Base-by-base conservation (phyloP, 306 rosid species). In the Prunus mira region DNA sequence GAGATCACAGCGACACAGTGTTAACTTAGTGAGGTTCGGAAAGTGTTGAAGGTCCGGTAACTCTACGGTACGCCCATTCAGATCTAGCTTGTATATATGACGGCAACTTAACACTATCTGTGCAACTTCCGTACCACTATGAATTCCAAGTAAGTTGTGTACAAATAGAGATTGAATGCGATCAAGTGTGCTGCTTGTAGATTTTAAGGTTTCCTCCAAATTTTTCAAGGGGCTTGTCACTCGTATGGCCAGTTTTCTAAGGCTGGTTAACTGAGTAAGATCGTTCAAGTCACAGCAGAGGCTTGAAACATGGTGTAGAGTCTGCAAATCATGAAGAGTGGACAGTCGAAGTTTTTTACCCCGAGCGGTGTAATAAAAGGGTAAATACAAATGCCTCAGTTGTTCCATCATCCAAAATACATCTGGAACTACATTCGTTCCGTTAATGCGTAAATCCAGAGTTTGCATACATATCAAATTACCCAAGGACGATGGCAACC, bases 351-450 rank as follows among this genome's bases (percentile, higher is more conserved):
- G 71, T 34, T 46, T 61, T 30, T 4, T 30, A 46, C 67, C 70
- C 19, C 75, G 17, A 24, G 41, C 54, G 80, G 74, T 78, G 19
- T 76, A 74, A 43, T 25, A 1, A 27, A 11, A 2, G 47, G 91
- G 91, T 68, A 89, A 84, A 85, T 89, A 87, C 15, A 89, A 64
- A 84, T 89, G 87, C 57, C 89, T 87, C 83, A 89, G 68, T 9
- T 75, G 68, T 62, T 79, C 65, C 81, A 89, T 57, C 76, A 74
- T 83, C 77, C 81, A 77, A 50, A 83, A 11, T 2, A 80, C 75
- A 27, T 66, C 69, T 8, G 81, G 83, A 51, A 51, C 14, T 13
- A 15, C 14, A 0, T 4, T 0, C 56, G 34, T 4, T 30, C 34
- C 34, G 5, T 30, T 30, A 4, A 4, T 30, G 34, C 34, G 34